Evolutionary conservation across 73 alveolate genomes (phyloP).

Genomic region (Tetrahymena elliotti): DNA sequence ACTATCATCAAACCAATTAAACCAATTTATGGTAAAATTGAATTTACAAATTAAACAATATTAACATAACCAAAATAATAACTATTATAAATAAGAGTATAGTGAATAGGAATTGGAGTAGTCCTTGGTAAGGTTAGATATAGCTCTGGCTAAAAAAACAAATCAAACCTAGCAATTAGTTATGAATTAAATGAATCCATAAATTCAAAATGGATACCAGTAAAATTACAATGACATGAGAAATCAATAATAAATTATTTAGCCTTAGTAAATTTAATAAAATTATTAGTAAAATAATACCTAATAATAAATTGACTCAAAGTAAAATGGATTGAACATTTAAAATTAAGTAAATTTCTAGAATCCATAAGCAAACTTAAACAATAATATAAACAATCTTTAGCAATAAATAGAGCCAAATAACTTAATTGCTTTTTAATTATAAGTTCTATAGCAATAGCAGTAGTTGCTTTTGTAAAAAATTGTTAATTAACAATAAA

Average conservation of each 20-base stretch:
- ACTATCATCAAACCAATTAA: background rate
- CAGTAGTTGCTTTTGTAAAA: background rate
- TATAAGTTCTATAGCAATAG: background rate
- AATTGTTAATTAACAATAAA: background rate
- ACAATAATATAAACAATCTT: background rate
- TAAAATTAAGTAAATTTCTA: background rate
- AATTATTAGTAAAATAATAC: background rate
- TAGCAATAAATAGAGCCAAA: background rate
- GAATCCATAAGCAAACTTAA: background rate
- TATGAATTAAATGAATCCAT: background rate
- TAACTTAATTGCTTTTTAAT: background rate
- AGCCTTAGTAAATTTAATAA: background rate
- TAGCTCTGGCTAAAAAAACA: background rate
- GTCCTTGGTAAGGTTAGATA: background rate
- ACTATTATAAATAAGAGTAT: background rate
- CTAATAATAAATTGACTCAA: background rate
- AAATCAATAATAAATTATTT: background rate
- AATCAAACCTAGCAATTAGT: background rate
- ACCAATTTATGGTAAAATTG: background rate
- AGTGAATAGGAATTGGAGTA: background rate
- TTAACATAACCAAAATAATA: background rate
- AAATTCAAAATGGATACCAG: background rate
- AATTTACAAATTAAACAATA: background rate
- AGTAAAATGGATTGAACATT: background rate
- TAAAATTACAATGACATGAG: background rate